Evolutionary conservation across 208 protist genomes (phyloP).

Genomic region (Crithidia thermophila): DNA sequence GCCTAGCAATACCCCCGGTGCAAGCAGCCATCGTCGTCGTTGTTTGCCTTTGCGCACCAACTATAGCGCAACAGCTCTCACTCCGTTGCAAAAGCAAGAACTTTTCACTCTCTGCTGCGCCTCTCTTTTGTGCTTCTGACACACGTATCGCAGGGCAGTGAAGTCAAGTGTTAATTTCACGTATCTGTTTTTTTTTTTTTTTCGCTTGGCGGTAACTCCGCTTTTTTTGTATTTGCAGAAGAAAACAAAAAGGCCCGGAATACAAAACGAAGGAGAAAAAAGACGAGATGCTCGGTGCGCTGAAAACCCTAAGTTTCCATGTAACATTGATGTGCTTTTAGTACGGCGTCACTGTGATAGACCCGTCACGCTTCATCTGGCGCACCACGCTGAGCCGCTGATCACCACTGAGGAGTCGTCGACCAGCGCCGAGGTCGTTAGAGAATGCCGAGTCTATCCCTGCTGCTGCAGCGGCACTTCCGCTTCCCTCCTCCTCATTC

Average conservation of each 20-base stretch:
- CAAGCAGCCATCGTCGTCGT: no score
- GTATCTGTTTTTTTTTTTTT: not conserved
- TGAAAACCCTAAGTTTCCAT: no score
- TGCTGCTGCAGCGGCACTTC: not conserved
- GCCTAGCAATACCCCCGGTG: no score
- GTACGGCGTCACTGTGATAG: slow-evolving; percentile 26
- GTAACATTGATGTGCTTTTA: not conserved
- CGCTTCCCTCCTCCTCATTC: not conserved
- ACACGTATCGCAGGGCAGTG: no score
- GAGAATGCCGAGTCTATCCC: not conserved
- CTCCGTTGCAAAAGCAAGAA: no score
- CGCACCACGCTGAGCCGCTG: slow-evolving; percentile 26
- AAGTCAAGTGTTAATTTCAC: no score
- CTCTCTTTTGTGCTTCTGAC: no score
- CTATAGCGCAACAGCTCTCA: no score
- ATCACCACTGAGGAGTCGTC: slow-evolving; percentile 12
- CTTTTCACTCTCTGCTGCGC: no score
- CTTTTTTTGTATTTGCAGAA: no score
- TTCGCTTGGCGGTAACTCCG: not conserved
- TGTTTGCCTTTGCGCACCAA: no score
- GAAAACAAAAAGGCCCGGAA: no score
- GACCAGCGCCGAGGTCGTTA: not conserved
- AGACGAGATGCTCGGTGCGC: not conserved
- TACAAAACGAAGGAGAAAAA: not conserved
- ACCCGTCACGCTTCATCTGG: slow-evolving; percentile 23